Evolutionary conservation across 345 rosid species (phyloP).

Genomic region (Hibiscus syriacus): DNA sequence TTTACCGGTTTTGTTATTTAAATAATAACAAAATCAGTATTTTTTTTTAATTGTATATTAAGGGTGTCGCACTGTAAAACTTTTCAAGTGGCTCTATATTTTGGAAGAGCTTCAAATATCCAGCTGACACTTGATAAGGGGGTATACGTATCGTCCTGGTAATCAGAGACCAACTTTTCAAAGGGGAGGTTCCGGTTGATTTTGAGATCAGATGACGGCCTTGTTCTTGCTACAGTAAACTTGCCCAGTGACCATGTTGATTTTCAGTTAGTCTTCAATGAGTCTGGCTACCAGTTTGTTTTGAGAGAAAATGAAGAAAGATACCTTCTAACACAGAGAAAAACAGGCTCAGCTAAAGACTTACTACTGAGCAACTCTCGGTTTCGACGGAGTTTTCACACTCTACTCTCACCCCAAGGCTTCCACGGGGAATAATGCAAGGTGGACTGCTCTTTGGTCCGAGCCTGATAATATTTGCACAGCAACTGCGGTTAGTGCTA

Average conservation of each 20-base stretch:
- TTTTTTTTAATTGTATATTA: no score
- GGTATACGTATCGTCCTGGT: neutral
- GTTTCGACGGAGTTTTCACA: no score
- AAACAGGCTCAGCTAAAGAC: neutral
- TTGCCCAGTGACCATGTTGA: neutral
- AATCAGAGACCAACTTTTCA: neutral
- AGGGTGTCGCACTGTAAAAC: no score
- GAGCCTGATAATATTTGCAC: conserved; percentile 21
- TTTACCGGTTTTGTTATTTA: no score
- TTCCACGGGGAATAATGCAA: neutral
- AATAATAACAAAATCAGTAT: no score
- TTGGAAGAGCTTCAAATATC: conserved; percentile 23
- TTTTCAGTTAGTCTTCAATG: conserved; percentile 11
- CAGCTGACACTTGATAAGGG: conserved; percentile 10
- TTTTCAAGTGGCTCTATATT: conserved; percentile 1
- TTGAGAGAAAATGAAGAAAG: conserved; percentile 1
- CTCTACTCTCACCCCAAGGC: conserved; percentile 11
- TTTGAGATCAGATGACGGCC: conserved; percentile 6
- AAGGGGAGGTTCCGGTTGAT: conserved; percentile 19
- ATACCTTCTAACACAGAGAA: neutral
- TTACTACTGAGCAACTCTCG: conserved; percentile 19
- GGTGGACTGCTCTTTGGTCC: conserved; percentile 6
- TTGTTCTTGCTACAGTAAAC: conserved; percentile 13
- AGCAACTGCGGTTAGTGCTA: fast-evolving
- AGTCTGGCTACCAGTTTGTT: conserved; percentile 14